These are phyloP conservation scores for Heterobasidion occidentale DNA, from an alignment of 1,284 basidiomycete genomes.

Conservation along the genomic window DNA sequence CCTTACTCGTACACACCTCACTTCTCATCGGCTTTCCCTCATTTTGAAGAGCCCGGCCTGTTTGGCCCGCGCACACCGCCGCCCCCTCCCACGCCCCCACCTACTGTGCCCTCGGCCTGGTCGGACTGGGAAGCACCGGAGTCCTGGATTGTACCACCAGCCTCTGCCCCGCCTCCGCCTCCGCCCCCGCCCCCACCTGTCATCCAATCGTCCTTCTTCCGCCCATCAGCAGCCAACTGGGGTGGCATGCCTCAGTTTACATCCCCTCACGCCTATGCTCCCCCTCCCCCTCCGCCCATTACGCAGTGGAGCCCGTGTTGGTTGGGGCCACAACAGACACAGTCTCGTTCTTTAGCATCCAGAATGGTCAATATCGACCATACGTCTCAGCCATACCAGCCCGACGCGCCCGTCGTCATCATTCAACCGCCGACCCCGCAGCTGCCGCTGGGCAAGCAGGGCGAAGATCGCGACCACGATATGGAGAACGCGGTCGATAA, in stretches of 20 bases:
- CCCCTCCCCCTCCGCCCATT: neutral
- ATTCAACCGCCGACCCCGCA: neutral
- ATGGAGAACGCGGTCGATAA: neutral
- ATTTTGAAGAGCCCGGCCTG: no score
- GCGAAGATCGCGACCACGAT: neutral
- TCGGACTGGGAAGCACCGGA: no score
- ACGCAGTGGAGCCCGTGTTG: neutral
- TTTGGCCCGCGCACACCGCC: neutral
- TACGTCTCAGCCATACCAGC: neutral
- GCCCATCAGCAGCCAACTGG: neutral
- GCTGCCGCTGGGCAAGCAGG: no score
- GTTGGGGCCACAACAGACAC: no score
- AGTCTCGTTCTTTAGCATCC: neutral
- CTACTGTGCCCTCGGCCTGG: neutral
- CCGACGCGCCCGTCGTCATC: neutral
- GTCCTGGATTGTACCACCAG: no score
- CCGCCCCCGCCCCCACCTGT: neutral
- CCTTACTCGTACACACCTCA: neutral
- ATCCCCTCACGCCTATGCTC: neutral
- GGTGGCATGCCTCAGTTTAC: neutral
- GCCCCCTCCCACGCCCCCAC: no score
- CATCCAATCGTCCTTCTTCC: conserved; percentile 1
- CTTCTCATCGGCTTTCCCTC: no score
- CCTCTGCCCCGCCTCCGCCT: no score
- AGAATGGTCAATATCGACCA: neutral